Base-by-base conservation (phyloP, 164 flowering plant species). In the Aristolochia contorta region DNA sequence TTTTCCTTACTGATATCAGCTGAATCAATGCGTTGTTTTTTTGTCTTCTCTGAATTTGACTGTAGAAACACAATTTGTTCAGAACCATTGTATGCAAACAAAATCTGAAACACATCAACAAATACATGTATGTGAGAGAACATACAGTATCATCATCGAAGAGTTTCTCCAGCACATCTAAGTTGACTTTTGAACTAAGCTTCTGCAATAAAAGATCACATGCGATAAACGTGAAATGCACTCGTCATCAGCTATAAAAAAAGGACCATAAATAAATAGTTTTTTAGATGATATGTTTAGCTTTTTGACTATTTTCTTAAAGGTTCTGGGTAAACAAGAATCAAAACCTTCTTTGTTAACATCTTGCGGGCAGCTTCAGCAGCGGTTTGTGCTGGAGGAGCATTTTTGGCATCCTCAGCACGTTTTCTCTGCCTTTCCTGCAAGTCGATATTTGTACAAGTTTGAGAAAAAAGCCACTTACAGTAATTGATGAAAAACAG, bases 291-390 rank as follows among this genome's bases (percentile, higher is more conserved):
- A 9, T 20, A n/a, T 20, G 14, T 52, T 3, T 22, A 6, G 2
- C 3, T 27, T 22, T 22, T 14, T 12, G 12, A 52, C 25, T 12
- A 20, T 22, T 9, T 27, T 22, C 9, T 53, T 3, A 24, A 27
- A 2, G 16, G 16, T 30, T 18, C 25, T 5, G 37, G 19, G 30
- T n/a, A 22, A 2, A 24, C 47, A 51, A 48, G 6, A n/a, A 47
- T 15, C 18, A 37, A 12, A 69, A 84, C 93, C 96, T 84, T 85
- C 59, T 73, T 84, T 30, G 65, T 58, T 45, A 90, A 76, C 85
- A 84, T 77, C 67, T 70, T 78, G 22, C 68, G 77, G 19, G 84
- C 60, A 47, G 97, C 95, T 78, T 90, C 93, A n/a, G 81, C 79
- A 70, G 95, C 84, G 65, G 89, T 82, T 71, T 79, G 75, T 67